phyloP scores from a whole-genome alignment of 2,329 filamentous ascomycete species.

The Penicillium sp. region DNA sequence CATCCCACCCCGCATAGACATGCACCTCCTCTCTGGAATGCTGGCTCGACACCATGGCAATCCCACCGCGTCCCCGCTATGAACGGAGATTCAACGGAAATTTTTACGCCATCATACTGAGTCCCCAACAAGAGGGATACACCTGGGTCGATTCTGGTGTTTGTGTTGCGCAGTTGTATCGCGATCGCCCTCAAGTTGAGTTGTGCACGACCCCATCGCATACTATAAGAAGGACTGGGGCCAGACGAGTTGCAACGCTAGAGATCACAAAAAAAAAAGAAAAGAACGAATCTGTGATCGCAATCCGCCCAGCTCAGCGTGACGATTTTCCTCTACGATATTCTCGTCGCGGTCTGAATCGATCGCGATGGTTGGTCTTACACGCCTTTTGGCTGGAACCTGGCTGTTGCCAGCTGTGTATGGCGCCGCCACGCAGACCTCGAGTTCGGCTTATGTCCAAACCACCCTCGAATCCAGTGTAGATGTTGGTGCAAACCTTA shows the following conservation, averaged over 20 bases:
- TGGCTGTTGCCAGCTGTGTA: slow-evolving; percentile 37
- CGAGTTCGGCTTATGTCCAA: slow-evolving; percentile 33
- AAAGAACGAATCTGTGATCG: background rate
- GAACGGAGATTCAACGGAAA: slow-evolving; percentile 34
- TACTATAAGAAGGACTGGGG: slow-evolving; percentile 24
- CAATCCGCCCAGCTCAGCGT: background rate
- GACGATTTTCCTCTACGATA: slow-evolving; percentile 5
- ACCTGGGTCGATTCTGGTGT: slow-evolving; percentile 8
- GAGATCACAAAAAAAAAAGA: background rate
- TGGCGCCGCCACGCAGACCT: slow-evolving; percentile 29
- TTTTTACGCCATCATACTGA: slow-evolving; percentile 13
- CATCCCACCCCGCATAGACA: slow-evolving; percentile 24
- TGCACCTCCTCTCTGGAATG: slow-evolving; percentile 20
- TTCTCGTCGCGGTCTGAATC: slow-evolving; percentile 5
- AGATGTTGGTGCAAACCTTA: slow-evolving; percentile 54
- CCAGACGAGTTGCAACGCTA: background rate
- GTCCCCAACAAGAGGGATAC: slow-evolving; percentile 3
- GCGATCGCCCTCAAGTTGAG: slow-evolving; percentile 7
- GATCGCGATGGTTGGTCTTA: slow-evolving; percentile 34
- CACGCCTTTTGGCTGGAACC: slow-evolving; percentile 29
- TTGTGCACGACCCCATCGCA: slow-evolving; percentile 5
- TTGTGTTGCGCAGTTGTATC: slow-evolving; percentile 5
- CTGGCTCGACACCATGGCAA: slow-evolving; percentile 7
- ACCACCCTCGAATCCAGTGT: slow-evolving; percentile 58
- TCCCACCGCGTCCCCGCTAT: slow-evolving; percentile 8